A percentile compares a stretch with the other conserved stretches of the same genome.
These are phyloP conservation scores for Metarhizium album DNA, from an alignment of 2,329 filamentous ascomycete genomes.

Conservation along the genomic window DNA sequence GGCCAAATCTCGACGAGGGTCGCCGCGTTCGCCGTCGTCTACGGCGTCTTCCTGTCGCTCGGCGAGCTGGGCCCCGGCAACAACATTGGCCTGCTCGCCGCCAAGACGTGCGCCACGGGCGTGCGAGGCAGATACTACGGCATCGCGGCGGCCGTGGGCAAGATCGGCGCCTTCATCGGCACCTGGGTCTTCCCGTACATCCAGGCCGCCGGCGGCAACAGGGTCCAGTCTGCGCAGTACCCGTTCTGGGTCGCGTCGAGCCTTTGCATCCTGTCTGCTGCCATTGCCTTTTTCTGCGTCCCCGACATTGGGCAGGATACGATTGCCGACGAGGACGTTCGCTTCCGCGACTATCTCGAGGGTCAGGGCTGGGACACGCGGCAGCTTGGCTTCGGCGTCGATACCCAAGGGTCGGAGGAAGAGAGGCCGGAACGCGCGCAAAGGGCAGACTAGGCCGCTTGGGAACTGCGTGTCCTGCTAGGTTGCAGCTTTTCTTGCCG, in stretches of 20 bases:
- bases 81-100: slow-evolving; percentile 80
- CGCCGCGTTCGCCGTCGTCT: slow-evolving; percentile 58
- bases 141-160: slow-evolving; percentile 61
- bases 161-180: slow-evolving; percentile 76
- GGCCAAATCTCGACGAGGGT: too few relatives aligned
- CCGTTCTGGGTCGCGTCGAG: slow-evolving; percentile 76
- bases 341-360: too few relatives aligned
- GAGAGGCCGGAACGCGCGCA: too few relatives aligned
- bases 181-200: slow-evolving; percentile 62
- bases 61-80: slow-evolving; percentile 66
- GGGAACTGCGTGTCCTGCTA: too few relatives aligned
- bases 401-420: too few relatives aligned
- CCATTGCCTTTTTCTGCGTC: background rate
- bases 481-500: too few relatives aligned
- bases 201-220: slow-evolving; percentile 40
- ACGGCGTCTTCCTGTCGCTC: slow-evolving; percentile 35
- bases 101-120: slow-evolving; percentile 82
- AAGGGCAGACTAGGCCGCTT: too few relatives aligned
- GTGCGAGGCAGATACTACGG: slow-evolving; percentile 67
- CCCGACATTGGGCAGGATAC: too few relatives aligned
- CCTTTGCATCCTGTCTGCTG: slow-evolving; percentile 65
- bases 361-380: too few relatives aligned
- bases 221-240: slow-evolving; percentile 59
- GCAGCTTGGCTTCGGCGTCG: too few relatives aligned
- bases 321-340: too few relatives aligned